A percentile compares a stretch with the other conserved stretches of the same genome.
phyloP scores from a whole-genome alignment of 192 early-diverging fungal genomes.

The Radiomyces spectabilis region DNA sequence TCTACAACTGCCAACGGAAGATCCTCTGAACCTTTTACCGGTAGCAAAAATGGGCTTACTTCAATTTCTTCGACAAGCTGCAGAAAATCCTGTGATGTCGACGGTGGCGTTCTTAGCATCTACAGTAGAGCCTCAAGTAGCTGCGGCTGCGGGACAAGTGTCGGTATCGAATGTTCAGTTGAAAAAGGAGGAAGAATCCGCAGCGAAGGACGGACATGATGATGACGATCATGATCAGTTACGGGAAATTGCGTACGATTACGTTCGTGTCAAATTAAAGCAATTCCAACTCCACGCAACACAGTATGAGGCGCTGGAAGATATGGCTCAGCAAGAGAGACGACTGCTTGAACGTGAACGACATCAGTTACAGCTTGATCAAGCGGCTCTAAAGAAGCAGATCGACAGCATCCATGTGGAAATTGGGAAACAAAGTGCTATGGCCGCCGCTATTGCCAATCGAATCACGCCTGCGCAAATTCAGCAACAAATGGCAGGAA shows the following conservation, averaged over 20 bases:
- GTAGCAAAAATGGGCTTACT: slow-evolving; percentile 52
- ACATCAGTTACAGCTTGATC: slow-evolving; percentile 52
- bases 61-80: slow-evolving; percentile 58
- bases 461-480: no score
- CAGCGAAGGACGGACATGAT: slow-evolving; percentile 75
- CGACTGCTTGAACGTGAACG: slow-evolving; percentile 69
- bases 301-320: slow-evolving; percentile 89
- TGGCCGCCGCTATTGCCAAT: no score
- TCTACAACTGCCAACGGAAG: slow-evolving; percentile 84
- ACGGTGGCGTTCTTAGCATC: slow-evolving; percentile 87
- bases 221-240: no score
- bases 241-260: slow-evolving; percentile 54
- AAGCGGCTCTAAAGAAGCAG: slow-evolving; percentile 42
- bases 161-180: slow-evolving; percentile 27
- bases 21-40: slow-evolving; percentile 54
- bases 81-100: slow-evolving; percentile 38
- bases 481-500: no score
- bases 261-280: slow-evolving; percentile 76
- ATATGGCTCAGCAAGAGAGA: slow-evolving; percentile 74
- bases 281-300: slow-evolving; percentile 78
- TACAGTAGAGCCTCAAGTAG: slow-evolving; percentile 81
- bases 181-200: slow-evolving; percentile 53
- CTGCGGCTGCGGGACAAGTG: slow-evolving; percentile 52
- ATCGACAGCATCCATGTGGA: neutral
- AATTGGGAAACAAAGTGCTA: slow-evolving; percentile 1